phyloP scores from a whole-genome alignment of 2,329 filamentous ascomycete species.

The Chrysosporium keratinophilum region DNA sequence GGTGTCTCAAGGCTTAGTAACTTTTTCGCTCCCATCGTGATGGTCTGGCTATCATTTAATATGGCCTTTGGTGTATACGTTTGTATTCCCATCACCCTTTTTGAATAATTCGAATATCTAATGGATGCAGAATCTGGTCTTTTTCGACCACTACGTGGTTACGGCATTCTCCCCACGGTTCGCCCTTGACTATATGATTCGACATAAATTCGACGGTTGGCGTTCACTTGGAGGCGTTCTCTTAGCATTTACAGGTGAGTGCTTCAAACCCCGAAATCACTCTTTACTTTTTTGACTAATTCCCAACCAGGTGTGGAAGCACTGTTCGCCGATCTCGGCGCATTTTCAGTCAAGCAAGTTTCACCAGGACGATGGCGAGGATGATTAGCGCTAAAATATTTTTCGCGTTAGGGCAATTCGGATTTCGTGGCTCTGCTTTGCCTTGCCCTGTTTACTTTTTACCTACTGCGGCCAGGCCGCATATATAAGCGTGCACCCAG shows the following conservation, averaged over 20 bases:
- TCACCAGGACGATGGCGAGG: constrained; percentile 33
- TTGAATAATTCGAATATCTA: background rate
- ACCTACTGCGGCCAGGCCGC: constrained; percentile 64
- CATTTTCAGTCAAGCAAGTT: constrained; percentile 41
- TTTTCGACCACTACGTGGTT: constrained; percentile 41
- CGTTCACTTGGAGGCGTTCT: constrained; percentile 51
- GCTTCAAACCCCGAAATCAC: background rate
- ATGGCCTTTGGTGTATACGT: constrained; percentile 44
- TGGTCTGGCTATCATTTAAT: constrained; percentile 47
- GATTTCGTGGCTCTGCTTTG: constrained; percentile 59
- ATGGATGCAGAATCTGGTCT: constrained; percentile 31
- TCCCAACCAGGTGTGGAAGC: constrained; percentile 55
- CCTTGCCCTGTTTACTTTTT: constrained; percentile 53
- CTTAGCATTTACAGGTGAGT: constrained; percentile 53
- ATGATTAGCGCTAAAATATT: constrained; percentile 12
- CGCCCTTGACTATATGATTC: constrained; percentile 41
- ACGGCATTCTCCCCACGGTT: constrained; percentile 44
- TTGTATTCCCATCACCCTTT: constrained; percentile 12
- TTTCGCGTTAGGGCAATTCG: constrained; percentile 48
- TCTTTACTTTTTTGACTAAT: background rate
- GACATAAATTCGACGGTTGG: constrained; percentile 44
- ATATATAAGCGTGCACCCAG: constrained; percentile 51
- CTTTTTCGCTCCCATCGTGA: constrained; percentile 45
- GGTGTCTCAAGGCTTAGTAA: constrained; percentile 37
- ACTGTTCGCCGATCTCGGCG: constrained; percentile 66